Evolutionary conservation across 2,329 filamentous ascomycete genomes (phyloP), one percentile per base, ranked within the genome.

Genomic region (Ophiostoma novo-ulmi): DNA sequence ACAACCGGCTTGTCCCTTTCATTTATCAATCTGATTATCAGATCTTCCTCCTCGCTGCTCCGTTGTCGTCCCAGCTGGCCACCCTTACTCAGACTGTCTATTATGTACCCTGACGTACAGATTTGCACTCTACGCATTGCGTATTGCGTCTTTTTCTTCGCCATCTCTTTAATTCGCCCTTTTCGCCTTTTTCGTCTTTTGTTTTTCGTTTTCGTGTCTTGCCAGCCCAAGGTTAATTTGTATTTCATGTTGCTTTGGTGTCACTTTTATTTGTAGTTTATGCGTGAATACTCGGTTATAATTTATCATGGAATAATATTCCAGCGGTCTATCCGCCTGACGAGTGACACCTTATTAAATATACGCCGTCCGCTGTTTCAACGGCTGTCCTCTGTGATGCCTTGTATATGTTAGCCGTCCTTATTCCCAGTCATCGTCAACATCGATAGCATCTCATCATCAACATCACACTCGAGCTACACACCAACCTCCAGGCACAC

Each of bases 11-110:
- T 65, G 63, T 65, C 36, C 63, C 63, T 39, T 65, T 65, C 36
- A 65, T 65, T 65, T 65, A 65, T 65, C 63, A 65, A 65, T 65
- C 63, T 65, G 63, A 65, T 65, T 65, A 65, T 65, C 63, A 65
- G 63, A 65, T 65, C 63, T 65, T 35, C 35, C 63, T 65, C 36
- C 36, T 39, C 63, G 17, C 36, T 39, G 35, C 26, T 63, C 58
- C 58, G 58, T 63, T 63, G 26, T 63, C 26, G 58, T 63, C 26
- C 48, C 52, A 58, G 52, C 52, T 22, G 31, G 58, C 58, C 58
- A 63, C 58, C 58, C 48, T 55, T 11, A n/a, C 22, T 10, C n/a
- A n/a, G 48, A 6, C n/a, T 22, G 48, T 26, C n/a, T 58, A 48
- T 48, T 6, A 20, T 48, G 44, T 48, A 48, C 44, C 17, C 14